Conservation (phyloP, 2,329 filamentous ascomycete species). For the Ceratocystiopsis sp. region DNA sequence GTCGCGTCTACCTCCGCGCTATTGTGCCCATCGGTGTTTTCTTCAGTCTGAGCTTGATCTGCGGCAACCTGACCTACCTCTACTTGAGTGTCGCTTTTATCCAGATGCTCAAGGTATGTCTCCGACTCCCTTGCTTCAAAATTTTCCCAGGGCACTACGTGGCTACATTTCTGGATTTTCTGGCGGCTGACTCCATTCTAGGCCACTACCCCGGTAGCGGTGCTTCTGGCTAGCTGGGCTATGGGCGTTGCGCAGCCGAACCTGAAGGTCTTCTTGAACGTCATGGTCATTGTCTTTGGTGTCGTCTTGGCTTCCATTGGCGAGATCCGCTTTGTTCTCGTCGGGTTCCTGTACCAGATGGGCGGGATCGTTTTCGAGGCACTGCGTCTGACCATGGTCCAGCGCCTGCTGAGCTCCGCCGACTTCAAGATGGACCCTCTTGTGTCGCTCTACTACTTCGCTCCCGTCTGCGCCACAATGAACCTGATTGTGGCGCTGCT, state of each 20-base stretch:
- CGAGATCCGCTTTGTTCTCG: slow-evolving; percentile 81
- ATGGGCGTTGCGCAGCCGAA: slow-evolving; percentile 74
- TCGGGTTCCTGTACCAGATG: slow-evolving; percentile 64
- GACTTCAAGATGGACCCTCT: slow-evolving; percentile 89
- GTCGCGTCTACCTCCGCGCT: slow-evolving; percentile 76
- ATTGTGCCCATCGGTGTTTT: slow-evolving; percentile 92
- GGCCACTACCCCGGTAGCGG: slow-evolving; percentile 89
- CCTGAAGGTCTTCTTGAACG: slow-evolving; percentile 76
- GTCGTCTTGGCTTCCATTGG: slow-evolving; percentile 88
- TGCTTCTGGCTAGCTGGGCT: slow-evolving; percentile 76
- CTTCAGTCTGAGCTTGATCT: slow-evolving; percentile 92
- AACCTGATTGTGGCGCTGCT: slow-evolving; percentile 58
- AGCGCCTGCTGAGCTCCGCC: slow-evolving; percentile 61
- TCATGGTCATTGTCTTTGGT: slow-evolving; percentile 86
- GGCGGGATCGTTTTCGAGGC: slow-evolving; percentile 69
- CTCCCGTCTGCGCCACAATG: slow-evolving; percentile 68
- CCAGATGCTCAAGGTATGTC: slow-evolving; percentile 83
- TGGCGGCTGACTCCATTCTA: slow-evolving; percentile 17
- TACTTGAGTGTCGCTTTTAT: slow-evolving; percentile 95
- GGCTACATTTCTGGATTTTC: too few species aligned
- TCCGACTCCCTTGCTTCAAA: not conserved
- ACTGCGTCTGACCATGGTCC: slow-evolving; percentile 67
- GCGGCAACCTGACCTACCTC: slow-evolving; percentile 87
- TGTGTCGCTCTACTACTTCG: slow-evolving; percentile 81
- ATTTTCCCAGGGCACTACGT: too few species aligned